Conservation (phyloP, 2,329 filamentous ascomycete genomes). For the Fusarium verrucosum region DNA sequence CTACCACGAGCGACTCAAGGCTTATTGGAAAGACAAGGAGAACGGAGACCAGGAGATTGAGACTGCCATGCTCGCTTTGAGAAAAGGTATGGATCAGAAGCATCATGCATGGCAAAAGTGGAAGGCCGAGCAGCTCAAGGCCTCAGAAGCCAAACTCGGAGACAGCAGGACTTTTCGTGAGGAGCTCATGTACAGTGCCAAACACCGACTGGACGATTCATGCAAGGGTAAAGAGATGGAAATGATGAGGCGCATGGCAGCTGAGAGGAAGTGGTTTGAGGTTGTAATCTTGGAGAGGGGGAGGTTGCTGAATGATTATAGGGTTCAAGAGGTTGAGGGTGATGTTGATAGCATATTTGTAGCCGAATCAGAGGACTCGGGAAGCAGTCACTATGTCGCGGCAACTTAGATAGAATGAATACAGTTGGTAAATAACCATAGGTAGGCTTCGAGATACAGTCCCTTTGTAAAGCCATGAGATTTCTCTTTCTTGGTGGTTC, state of each 20-base stretch:
- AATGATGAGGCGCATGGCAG: slow-evolving; percentile 48
- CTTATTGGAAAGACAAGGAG: slow-evolving; percentile 52
- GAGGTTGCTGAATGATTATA: slow-evolving; percentile 54
- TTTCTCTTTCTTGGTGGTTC: background rate
- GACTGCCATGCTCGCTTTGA: slow-evolving; percentile 49
- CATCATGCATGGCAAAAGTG: slow-evolving; percentile 54
- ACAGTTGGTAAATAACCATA: background rate
- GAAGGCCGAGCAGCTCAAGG: slow-evolving; percentile 53
- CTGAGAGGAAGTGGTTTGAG: slow-evolving; percentile 59
- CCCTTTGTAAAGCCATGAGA: background rate
- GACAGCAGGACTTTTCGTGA: slow-evolving; percentile 53
- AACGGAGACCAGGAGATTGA: slow-evolving; percentile 47
- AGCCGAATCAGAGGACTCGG: slow-evolving; percentile 28
- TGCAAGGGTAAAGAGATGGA: slow-evolving; percentile 46
- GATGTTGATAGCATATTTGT: slow-evolving; percentile 50
- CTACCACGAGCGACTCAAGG: slow-evolving; percentile 53
- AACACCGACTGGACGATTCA: slow-evolving; percentile 45
- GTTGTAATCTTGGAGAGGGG: slow-evolving; percentile 57
- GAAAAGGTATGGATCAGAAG: slow-evolving; percentile 53
- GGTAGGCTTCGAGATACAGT: background rate
- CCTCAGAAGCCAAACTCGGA: slow-evolving; percentile 49
- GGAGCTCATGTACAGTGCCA: slow-evolving; percentile 56
- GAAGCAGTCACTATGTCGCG: slow-evolving; percentile 9
- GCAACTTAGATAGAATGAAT: background rate
- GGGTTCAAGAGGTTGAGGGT: slow-evolving; percentile 56